Base-by-base conservation (phyloP, 768 basidiomycete species). In the Naganishia antarctica region DNA sequence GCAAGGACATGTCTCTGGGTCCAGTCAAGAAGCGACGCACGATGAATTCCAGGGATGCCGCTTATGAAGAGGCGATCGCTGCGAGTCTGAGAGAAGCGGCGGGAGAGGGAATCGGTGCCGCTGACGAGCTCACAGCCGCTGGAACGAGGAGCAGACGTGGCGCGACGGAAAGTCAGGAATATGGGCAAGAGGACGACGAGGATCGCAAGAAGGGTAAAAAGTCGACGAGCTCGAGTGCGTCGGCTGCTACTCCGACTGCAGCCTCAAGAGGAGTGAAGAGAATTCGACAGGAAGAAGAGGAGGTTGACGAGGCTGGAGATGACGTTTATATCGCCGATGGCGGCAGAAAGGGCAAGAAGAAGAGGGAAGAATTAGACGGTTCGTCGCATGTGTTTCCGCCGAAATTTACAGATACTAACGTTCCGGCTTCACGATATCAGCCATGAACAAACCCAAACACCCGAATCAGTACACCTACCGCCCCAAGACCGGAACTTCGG, bases 31-130 rank as follows among this genome's bases (percentile, higher is more conserved):
- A 90, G 59, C 83, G 96, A 66, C 91, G 90, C 71, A 99, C 96
- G 57, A 94, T 99, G 91, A 98, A 98, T 76, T 93, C 90, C 72
- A 82, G 94, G 63, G 94, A 96, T 76, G 90, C 93, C 16, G 78
- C 76, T 13, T 93, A 91, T 74, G 93, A 94, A 74, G 89, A 92
- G 73, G 90, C 86, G 41, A 78, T 80, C 47, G 75, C 76, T 50
- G 76, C 74, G 26, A 74, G 72, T 66, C 50, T 67, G 34, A n/a
- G 29, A 5, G 65, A 66, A 37, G n/a, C 59, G 4, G 63, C 37
- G 26, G n/a, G 8, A 3, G 32, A 47, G 59, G 64, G 65, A 40
- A 67, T 68, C 18, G 69, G 67, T 62, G 48, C 65, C 48, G 49
- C 70, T 37, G 71, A 69, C 13, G 31, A 66, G 58, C 34, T 37